Base-by-base conservation (phyloP, 2,329 filamentous ascomycete genomes). In the Fusarium sp. region DNA sequence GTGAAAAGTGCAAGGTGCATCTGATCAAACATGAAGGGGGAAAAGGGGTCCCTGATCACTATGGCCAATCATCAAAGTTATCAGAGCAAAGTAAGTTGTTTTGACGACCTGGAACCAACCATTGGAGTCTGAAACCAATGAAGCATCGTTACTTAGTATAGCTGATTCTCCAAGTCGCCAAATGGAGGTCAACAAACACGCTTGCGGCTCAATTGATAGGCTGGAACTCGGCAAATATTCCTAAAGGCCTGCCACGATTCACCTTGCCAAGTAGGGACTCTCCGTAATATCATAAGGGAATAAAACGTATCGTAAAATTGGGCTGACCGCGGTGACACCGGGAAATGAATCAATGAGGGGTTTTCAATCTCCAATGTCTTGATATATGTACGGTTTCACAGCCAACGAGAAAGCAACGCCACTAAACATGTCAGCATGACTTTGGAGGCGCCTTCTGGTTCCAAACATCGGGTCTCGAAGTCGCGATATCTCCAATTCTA, bases 1-100 rank as follows among this genome's bases (percentile, higher is more conserved):
- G 74, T 57, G 70, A 75, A 75, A 75, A 77, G 66, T 63, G 58
- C 61, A 75, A 72, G 74, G 64, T 69, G 70, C 75, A 78, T 78
- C 71, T 78, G 75, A 78, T 76, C 70, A 72, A 72, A 56, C 33
- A 18, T 51, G 56, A 67, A 67, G 61, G 47, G 62, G 52, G 69
- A 69, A 36, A 76, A 74, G 72, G 76, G 76, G 72, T 70, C 67
- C 45, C 51, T 36, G 54, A 36, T 68, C 54, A 47, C 66, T 44
- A 63, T 63, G 49, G 45, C 75, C 75, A 78, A 78, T 76, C 73
- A 75, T 58, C 44, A 58, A 45, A 52, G 45, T 36, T 17, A 38
- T 28, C 35, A 58, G 69, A 24, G 31, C 41, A 64, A 58, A 42
- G 41, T 58, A 49, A 42, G 49, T 38, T 57, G 55, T 57, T 65